phyloP scores from a whole-genome alignment of 148 eudicot genomes.

The Limonium bicolor region DNA sequence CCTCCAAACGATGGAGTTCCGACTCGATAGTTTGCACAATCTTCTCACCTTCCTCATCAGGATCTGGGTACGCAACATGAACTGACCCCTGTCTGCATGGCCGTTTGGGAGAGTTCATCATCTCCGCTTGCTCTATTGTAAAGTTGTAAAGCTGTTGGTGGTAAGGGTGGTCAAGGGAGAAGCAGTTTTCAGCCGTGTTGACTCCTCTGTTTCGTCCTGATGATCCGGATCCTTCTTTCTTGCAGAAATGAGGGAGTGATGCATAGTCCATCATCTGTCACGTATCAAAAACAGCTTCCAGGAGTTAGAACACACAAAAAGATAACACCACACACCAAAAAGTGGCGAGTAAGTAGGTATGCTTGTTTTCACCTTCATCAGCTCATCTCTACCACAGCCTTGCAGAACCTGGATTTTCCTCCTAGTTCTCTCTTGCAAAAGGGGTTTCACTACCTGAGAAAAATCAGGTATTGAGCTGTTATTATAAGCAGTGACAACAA shows the following conservation, averaged over 20 bases:
- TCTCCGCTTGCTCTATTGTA: constrained; percentile 41
- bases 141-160: constrained; percentile 45
- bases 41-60: constrained; percentile 50
- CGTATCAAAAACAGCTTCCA: no score
- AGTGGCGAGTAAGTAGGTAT: no score
- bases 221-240: constrained; percentile 86
- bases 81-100: constrained; percentile 60
- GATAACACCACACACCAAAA: no score
- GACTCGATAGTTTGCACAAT: constrained; percentile 70
- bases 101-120: constrained; percentile 9
- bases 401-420: constrained; percentile 85
- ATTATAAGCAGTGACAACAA: not conserved
- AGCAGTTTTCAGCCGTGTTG: constrained; percentile 33
- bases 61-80: constrained; percentile 75
- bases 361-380: constrained; percentile 47
- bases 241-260: constrained; percentile 91
- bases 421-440: constrained; percentile 90
- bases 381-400: constrained; percentile 80
- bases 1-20: constrained; percentile 54
- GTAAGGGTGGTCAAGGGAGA: constrained; percentile 41
- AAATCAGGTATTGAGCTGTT: not conserved
- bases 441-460: constrained; percentile 86
- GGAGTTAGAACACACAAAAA: no score
- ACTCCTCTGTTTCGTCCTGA: constrained; percentile 61
- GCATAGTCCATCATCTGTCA: constrained; percentile 91